A percentile compares a stretch with the other conserved stretches of the same genome.
phyloP scores from a whole-genome alignment of 2,329 filamentous ascomycete genomes.

The Penicillium paneum region DNA sequence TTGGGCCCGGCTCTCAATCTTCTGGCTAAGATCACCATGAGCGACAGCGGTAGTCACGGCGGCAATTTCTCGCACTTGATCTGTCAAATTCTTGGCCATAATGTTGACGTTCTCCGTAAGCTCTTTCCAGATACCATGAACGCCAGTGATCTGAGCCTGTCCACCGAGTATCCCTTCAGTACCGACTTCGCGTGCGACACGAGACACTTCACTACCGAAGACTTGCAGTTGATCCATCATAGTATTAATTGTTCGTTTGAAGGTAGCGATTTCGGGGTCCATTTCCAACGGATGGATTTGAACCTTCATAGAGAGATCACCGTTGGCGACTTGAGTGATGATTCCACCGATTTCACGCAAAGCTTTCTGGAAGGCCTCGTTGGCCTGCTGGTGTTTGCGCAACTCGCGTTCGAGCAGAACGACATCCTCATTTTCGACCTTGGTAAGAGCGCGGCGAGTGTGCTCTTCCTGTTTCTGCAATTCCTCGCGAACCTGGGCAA shows the following conservation, averaged over 20 bases:
- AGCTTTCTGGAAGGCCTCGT: constrained; percentile 97
- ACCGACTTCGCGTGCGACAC: constrained; percentile 90
- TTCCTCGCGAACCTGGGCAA: constrained; percentile 80
- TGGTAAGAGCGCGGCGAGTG: constrained; percentile 76
- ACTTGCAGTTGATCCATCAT: constrained; percentile 99
- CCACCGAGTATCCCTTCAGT: constrained; percentile 92
- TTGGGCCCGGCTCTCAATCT: constrained; percentile 75
- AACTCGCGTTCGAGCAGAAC: constrained; percentile 86
- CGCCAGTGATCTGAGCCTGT: constrained; percentile 88
- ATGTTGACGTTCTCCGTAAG: constrained; percentile 86
- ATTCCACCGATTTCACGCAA: constrained; percentile 95
- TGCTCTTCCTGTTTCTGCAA: constrained; percentile 80
- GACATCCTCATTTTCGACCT: constrained; percentile 83
- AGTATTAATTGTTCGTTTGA: constrained; percentile 97
- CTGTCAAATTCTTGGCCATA: constrained; percentile 78
- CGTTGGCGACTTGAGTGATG: constrained; percentile 90
- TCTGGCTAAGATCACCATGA: constrained; percentile 77
- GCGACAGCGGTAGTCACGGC: constrained; percentile 81
- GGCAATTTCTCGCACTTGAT: constrained; percentile 82
- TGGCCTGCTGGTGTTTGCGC: constrained; percentile 96
- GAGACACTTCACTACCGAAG: constrained; percentile 93
- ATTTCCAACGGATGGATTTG: constrained; percentile 93
- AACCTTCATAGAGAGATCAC: constrained; percentile 94
- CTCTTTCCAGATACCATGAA: constrained; percentile 97
- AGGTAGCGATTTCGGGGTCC: constrained; percentile 96